Evolutionary conservation across 1,139 yeast species (phyloP), one percentile per base, ranked within the genome.

Genomic region (Debaryomyces subglobosus): DNA sequence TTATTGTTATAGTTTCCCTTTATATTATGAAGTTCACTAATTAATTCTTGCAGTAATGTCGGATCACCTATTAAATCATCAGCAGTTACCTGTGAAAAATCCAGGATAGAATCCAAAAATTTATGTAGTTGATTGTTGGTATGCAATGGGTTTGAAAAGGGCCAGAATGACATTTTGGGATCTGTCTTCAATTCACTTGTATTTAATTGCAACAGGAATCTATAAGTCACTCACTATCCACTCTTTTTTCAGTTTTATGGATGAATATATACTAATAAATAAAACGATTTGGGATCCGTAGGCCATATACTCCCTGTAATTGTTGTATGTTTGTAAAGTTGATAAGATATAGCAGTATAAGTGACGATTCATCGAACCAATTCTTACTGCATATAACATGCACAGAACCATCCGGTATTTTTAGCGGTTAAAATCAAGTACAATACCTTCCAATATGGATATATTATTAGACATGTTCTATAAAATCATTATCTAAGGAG

Each of bases 161-260:
- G 81, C 81, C 81, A 76, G 55, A 76, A 76, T 39, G 81, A 76
- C 81, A 76, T 76, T 46, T 27, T 45, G 16, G 27, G 23, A 29
- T 15, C 21, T 12, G 43, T 30, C 35, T 40, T 30, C 27, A 16
- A 30, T 18, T 29, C 9, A 18, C 24, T 25, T 29, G 33, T n/a
- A 25, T 27, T 39, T 25, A 23, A 15, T 12, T 9, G 20, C 4
- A 29, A 18, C 25, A 24, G 12, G 12, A 20, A 18, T 21, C 9
- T 13, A 16, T 24, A 15, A 13, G 30, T 24, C 13, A 25, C 25
- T 27, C 42, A 15, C 29, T 21, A 29, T 25, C 42, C 30, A 25
- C 23, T 29, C n/a, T 13, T 27, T 3, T 13, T 25, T 24, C 24
- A n/a, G 23, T n/a, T 27, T n/a, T 39, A 39, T 39, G 33, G 15